A percentile compares a stretch with the other conserved stretches of the same genome.
Evolutionary conservation across 2,329 filamentous ascomycete genomes (phyloP).

Genomic region (Fusarium sp.): DNA sequence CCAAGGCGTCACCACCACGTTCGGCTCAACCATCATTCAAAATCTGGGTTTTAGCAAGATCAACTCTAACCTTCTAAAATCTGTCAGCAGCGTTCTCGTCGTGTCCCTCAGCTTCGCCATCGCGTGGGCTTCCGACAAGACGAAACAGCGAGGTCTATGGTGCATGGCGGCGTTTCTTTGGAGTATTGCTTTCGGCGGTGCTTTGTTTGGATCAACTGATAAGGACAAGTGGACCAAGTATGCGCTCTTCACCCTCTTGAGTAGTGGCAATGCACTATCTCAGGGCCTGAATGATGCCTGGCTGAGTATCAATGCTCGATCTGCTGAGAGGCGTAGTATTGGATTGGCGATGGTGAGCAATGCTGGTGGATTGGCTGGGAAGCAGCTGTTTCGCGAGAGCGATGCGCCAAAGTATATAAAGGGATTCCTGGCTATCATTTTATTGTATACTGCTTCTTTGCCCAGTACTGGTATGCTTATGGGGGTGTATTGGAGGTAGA

Average conservation of each 20-base stretch:
- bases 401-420: conserved; percentile 33
- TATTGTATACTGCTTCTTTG: conserved; percentile 28
- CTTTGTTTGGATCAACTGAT: conserved; percentile 7
- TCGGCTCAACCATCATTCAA: conserved; percentile 33
- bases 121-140: conserved; percentile 31
- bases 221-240: conserved; percentile 33
- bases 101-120: conserved; percentile 29
- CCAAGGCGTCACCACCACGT: neutral
- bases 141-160: conserved; percentile 27
- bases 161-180: conserved; percentile 34
- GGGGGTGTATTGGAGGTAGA: conserved; percentile 36
- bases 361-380: conserved; percentile 34
- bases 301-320: conserved; percentile 35
- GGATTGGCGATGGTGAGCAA: conserved; percentile 38
- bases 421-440: conserved; percentile 30
- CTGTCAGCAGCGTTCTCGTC: conserved; percentile 30
- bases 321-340: conserved; percentile 25
- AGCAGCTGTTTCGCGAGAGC: conserved; percentile 34
- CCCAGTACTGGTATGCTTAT: conserved; percentile 28
- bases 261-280: conserved; percentile 28
- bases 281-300: conserved; percentile 42
- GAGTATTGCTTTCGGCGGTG: conserved; percentile 33
- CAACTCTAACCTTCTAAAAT: conserved; percentile 36
- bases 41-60: conserved; percentile 38
- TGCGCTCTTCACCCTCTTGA: conserved; percentile 26